Percentiles rank a stretch among this genome's conserved stretches.
These are phyloP conservation scores for Mycena haematopus DNA, from an alignment of 768 basidiomycete genomes.

Conservation along the genomic window DNA sequence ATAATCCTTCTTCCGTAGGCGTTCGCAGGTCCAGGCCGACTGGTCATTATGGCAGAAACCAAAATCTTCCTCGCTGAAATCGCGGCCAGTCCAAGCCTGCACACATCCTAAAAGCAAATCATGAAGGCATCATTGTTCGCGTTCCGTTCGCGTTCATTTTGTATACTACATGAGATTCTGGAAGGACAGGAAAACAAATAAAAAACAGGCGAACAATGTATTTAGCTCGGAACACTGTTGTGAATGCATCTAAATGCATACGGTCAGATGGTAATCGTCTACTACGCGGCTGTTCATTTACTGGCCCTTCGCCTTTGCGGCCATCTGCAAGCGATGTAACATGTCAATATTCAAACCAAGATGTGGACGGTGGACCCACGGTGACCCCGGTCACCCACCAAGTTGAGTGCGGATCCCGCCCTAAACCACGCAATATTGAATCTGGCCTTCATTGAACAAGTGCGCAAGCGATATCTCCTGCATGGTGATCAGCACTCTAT, in stretches of 20 bases:
- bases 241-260: conserved; percentile 12
- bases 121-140: conserved; percentile 12
- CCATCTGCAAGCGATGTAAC: conserved; percentile 55
- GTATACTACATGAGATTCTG: conserved; percentile 24
- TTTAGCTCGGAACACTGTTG: conserved; percentile 1
- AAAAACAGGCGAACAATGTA: conserved; percentile 16
- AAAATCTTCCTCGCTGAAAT: conserved; percentile 32
- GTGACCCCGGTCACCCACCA: no score
- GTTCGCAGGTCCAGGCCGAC: conserved; percentile 31
- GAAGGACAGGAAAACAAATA: conserved; percentile 11
- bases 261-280: conserved; percentile 18
- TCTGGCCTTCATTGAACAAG: conserved; percentile 97
- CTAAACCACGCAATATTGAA: conserved; percentile 99
- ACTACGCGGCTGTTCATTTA: conserved; percentile 30
- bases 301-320: conserved; percentile 60
- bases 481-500: conserved; percentile 27
- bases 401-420: conserved; percentile 92
- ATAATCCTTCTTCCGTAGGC: conserved; percentile 4
- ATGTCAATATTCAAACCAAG: conserved; percentile 15
- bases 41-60: conserved; percentile 34
- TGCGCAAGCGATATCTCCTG: conserved; percentile 82
- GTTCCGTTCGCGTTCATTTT: conserved; percentile 10
- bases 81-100: conserved; percentile 24
- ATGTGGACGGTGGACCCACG: no score
- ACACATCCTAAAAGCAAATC: conserved; percentile 21